A percentile compares a stretch with the other conserved stretches of the same genome.
Conservation (phyloP, 2,329 filamentous ascomycete species). For the Emydomyces testavorans region DNA sequence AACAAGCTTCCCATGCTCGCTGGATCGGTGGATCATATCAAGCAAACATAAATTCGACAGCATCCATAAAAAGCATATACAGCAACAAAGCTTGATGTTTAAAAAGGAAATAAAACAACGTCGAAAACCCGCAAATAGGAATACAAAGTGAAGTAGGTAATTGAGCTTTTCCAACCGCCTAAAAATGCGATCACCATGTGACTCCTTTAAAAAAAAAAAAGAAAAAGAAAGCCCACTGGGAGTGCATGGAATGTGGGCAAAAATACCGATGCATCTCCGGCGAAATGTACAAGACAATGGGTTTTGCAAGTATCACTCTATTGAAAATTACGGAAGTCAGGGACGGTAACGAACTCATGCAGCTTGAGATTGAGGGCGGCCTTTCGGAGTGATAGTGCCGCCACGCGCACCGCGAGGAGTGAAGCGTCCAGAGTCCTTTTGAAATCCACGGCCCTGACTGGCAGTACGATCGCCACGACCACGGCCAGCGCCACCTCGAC, state of each 20-base stretch:
- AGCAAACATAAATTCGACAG: slow-evolving; percentile 8
- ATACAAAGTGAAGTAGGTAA: slow-evolving; percentile 9
- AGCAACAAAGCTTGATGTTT: background rate
- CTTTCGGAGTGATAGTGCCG: slow-evolving; percentile 41
- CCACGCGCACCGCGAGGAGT: slow-evolving; percentile 54
- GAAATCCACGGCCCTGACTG: slow-evolving; percentile 56
- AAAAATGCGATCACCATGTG: slow-evolving; percentile 10
- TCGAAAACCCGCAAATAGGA: background rate
- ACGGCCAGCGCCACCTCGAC: slow-evolving; percentile 52
- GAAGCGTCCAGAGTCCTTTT: slow-evolving; percentile 56
- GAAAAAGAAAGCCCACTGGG: slow-evolving; percentile 4
- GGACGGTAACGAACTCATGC: slow-evolving; percentile 1
- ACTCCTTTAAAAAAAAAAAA: slow-evolving; percentile 8
- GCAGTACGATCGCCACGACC: slow-evolving; percentile 57
- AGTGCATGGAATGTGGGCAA: background rate
- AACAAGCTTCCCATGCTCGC: slow-evolving; percentile 10
- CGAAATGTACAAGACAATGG: slow-evolving; percentile 8
- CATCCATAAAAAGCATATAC: slow-evolving; percentile 2
- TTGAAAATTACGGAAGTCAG: background rate
- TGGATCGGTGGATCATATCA: slow-evolving; percentile 11
- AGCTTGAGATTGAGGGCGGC: slow-evolving; percentile 21
- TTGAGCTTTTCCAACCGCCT: slow-evolving; percentile 13
- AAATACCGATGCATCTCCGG: slow-evolving; percentile 2
- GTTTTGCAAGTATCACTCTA: background rate
- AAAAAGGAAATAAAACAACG: background rate